These are phyloP conservation scores for Lactarius indigo DNA, from an alignment of 768 basidiomycete species.

Conservation along the genomic window DNA sequence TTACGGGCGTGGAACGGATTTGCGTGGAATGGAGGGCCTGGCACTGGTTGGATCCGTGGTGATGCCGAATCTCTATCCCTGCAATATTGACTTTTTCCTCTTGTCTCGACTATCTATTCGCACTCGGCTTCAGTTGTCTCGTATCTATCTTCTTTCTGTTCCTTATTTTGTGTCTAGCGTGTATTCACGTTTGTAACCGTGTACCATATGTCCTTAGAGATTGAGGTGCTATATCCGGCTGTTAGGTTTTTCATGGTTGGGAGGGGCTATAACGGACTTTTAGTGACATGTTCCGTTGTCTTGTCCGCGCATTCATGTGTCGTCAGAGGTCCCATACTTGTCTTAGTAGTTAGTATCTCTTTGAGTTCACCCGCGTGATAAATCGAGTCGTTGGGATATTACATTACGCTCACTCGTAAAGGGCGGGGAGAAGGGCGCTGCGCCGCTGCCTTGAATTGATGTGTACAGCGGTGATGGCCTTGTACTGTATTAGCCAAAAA, in stretches of 20 bases:
- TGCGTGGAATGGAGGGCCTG: slow-evolving; percentile 23
- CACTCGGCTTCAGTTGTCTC: slow-evolving; percentile 1
- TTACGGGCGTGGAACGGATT: slow-evolving; percentile 22
- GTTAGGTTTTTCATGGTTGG: slow-evolving; percentile 7
- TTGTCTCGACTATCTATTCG: slow-evolving; percentile 19
- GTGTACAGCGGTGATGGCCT: not conserved
- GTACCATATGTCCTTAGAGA: slow-evolving; percentile 21
- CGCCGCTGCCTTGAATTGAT: not conserved
- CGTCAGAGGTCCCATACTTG: slow-evolving; percentile 5
- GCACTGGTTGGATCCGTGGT: slow-evolving; percentile 17
- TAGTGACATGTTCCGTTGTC: slow-evolving; percentile 5
- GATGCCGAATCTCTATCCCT: slow-evolving; percentile 15
- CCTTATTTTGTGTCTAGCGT: slow-evolving; percentile 20
- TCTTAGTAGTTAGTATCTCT: not conserved
- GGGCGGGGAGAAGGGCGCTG: too few species aligned
- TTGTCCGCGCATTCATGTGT: slow-evolving; percentile 4
- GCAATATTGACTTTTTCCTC: slow-evolving; percentile 19
- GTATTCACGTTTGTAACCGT: slow-evolving; percentile 16
- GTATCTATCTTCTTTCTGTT: slow-evolving; percentile 18
- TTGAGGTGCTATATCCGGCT: slow-evolving; percentile 1
- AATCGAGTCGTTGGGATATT: not conserved
- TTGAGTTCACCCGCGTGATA: slow-evolving; percentile 1
- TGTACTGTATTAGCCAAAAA: slow-evolving; percentile 3
- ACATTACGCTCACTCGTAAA: not conserved
- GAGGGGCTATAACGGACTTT: slow-evolving; percentile 14